Conservation (phyloP, 768 basidiomycete species). For the Kwoniella bestiolae region DNA sequence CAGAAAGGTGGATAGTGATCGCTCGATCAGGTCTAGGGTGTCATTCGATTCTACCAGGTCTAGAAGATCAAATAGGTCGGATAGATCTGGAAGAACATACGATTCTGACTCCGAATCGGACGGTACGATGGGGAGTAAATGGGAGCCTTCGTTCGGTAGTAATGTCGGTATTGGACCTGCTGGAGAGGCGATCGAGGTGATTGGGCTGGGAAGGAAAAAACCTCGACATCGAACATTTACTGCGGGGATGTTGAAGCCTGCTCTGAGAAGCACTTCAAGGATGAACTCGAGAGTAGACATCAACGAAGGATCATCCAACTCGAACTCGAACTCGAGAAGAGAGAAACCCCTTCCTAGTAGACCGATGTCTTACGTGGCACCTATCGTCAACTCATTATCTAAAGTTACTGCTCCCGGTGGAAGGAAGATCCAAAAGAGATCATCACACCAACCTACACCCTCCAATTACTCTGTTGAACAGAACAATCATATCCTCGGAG, state of each 20-base stretch:
- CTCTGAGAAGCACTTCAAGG: conserved; percentile 25
- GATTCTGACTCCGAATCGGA: conserved; percentile 10
- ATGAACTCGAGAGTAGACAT: conserved; percentile 13
- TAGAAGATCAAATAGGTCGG: neutral
- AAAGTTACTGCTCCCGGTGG: neutral
- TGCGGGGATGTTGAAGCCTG: conserved; percentile 42
- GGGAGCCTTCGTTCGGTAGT: conserved; percentile 40
- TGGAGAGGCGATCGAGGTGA: conserved; percentile 50
- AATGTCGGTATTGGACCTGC: conserved; percentile 38
- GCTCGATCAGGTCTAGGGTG: conserved; percentile 34
- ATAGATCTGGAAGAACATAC: neutral
- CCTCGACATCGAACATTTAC: conserved; percentile 45
- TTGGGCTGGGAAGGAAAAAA: conserved; percentile 45
- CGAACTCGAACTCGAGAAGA: too few species aligned
- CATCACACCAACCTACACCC: conserved; percentile 19
- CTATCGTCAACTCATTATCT: conserved; percentile 14
- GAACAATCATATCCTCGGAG: neutral
- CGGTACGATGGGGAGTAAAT: conserved; percentile 10
- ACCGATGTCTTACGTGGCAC: conserved; percentile 32
- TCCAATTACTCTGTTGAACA: conserved; percentile 1
- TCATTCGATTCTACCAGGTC: conserved; percentile 36
- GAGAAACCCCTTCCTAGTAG: conserved; percentile 47
- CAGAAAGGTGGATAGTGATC: conserved; percentile 10
- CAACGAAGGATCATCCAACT: neutral
- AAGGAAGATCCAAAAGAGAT: conserved; percentile 6